Evolutionary conservation across 371 early-diverging fungal genomes (phyloP).

Genomic region (Massospora cicadina): DNA sequence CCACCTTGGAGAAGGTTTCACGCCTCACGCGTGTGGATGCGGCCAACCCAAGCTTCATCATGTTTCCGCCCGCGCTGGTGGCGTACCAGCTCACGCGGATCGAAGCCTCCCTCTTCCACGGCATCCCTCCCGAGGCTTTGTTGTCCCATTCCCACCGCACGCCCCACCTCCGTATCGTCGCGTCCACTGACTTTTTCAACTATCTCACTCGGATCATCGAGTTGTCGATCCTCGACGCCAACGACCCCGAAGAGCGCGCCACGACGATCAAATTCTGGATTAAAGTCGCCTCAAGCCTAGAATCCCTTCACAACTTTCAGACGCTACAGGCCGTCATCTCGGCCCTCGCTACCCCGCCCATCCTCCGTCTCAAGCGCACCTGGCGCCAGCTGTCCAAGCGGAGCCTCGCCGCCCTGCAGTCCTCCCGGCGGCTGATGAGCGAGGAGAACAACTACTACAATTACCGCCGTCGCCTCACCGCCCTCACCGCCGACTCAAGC

Average conservation of each 20-base stretch:
- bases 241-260: constrained; percentile 38
- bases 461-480: constrained; percentile 28
- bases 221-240: constrained; percentile 40
- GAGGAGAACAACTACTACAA: constrained; percentile 50
- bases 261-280: constrained; percentile 52
- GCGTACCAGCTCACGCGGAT: constrained; percentile 57
- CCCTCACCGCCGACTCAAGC: constrained; percentile 10
- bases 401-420: constrained; percentile 33
- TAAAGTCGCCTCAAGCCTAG: constrained; percentile 44
- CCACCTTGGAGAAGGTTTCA: constrained; percentile 10
- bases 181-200: constrained; percentile 67
- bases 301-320: constrained; percentile 50
- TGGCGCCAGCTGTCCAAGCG: constrained; percentile 57
- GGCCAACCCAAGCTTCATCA: constrained; percentile 25
- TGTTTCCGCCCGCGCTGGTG: constrained; percentile 42
- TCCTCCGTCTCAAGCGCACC: constrained; percentile 50
- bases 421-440: constrained; percentile 39
- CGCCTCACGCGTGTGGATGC: constrained; percentile 12
- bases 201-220: constrained; percentile 59
- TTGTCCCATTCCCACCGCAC: constrained; percentile 42
- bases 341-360: constrained; percentile 54
- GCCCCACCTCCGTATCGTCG: constrained; percentile 47
- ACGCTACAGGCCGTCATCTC: constrained; percentile 52
- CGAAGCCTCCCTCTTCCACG: constrained; percentile 44
- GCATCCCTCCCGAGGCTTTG: constrained; percentile 43